phyloP scores from a whole-genome alignment of 2,329 filamentous ascomycete genomes.

The Leptoxyphium fumago region DNA sequence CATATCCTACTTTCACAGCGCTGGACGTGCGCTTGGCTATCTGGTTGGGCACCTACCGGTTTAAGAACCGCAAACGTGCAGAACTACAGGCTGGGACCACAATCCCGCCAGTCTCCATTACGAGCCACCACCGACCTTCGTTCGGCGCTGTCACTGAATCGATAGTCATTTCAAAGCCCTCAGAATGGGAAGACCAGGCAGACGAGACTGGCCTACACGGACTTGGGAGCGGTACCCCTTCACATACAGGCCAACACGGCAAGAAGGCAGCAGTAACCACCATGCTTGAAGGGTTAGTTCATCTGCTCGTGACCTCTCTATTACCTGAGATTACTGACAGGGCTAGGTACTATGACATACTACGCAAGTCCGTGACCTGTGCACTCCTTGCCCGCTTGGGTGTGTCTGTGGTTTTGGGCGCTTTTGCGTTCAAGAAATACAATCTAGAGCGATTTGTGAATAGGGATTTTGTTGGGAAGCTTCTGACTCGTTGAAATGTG shows the following conservation, averaged over 20 bases:
- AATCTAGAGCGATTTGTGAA: background rate
- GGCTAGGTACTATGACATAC: constrained; percentile 33
- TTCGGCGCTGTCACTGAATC: constrained; percentile 12
- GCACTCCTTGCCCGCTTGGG: constrained; percentile 24
- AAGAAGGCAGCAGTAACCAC: constrained; percentile 31
- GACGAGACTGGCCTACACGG: constrained; percentile 32
- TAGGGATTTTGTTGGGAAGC: background rate
- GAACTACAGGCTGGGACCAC: constrained; percentile 18
- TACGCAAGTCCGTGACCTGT: constrained; percentile 31
- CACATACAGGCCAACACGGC: constrained; percentile 16
- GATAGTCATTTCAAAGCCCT: constrained; percentile 4
- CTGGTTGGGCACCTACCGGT: constrained; percentile 43
- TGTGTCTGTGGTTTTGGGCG: constrained; percentile 1
- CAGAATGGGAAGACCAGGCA: constrained; percentile 15
- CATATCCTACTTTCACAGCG: constrained; percentile 53
- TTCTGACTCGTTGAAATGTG: background rate
- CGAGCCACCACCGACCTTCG: constrained; percentile 4
- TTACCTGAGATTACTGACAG: constrained; percentile 19
- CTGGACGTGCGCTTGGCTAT: constrained; percentile 46
- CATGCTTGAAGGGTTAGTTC: constrained; percentile 33
- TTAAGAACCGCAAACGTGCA: constrained; percentile 37
- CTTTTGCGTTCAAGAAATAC: background rate
- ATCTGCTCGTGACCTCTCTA: constrained; percentile 7
- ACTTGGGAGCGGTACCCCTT: constrained; percentile 27
- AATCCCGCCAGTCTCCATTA: constrained; percentile 5